Percentiles rank a stretch among this genome's conserved stretches.
These are phyloP conservation scores for Tolypocladium nubicola DNA, from an alignment of 2,329 filamentous ascomycete species.

Conservation along the genomic window DNA sequence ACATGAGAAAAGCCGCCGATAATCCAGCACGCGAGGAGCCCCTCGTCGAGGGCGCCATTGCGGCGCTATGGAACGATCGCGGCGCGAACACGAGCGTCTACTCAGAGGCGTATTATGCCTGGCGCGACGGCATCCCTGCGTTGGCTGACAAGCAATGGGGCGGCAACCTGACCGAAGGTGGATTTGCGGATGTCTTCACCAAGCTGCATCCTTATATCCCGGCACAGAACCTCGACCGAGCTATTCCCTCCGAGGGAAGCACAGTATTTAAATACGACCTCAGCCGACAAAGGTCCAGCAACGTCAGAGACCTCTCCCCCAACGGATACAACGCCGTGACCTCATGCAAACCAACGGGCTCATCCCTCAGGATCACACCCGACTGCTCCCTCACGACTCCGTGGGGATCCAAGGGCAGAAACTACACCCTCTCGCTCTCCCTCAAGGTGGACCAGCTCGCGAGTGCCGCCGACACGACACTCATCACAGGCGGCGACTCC, in stretches of 20 bases:
- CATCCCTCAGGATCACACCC: not conserved
- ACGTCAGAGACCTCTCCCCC: not conserved
- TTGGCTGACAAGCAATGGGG: slow-evolving; percentile 17
- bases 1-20: slow-evolving; percentile 6
- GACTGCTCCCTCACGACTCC: not conserved
- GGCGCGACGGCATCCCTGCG: slow-evolving; percentile 11
- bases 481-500: not conserved
- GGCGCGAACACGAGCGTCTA: slow-evolving; percentile 13
- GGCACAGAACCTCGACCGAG: not conserved
- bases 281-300: not conserved
- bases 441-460: not conserved
- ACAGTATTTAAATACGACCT: not conserved
- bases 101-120: slow-evolving; percentile 14
- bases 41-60: slow-evolving; percentile 9
- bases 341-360: not conserved
- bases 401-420: not conserved
- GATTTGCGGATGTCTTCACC: not conserved
- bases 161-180: slow-evolving; percentile 5
- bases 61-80: slow-evolving; percentile 14
- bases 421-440: not conserved
- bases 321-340: not conserved
- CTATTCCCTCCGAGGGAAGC: not conserved
- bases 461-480: not conserved
- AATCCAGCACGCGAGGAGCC: slow-evolving; percentile 8
- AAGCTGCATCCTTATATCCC: not conserved